phyloP scores from a whole-genome alignment of 2,329 filamentous ascomycete species.

The Berkeleyomyces basicola region DNA sequence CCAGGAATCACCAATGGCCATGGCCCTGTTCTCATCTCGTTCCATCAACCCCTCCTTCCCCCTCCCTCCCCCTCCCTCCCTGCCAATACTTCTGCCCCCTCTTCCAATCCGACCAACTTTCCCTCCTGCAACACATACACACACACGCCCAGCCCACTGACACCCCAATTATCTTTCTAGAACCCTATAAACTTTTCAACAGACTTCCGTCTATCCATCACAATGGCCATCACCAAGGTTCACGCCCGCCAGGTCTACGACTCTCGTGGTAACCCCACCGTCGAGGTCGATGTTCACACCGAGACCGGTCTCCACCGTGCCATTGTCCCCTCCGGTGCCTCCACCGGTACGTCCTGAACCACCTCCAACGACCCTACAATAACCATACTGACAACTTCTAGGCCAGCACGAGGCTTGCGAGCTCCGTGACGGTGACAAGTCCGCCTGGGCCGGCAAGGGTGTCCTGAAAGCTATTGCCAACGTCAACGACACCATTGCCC shows the following conservation, averaged over 20 bases:
- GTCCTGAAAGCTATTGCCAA: conserved; percentile 74
- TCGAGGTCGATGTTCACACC: conserved; percentile 87
- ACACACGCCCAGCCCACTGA: conserved; percentile 12
- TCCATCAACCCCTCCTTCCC: background rate
- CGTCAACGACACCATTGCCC: conserved; percentile 67
- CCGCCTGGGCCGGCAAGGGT: conserved; percentile 75
- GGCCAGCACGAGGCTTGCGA: conserved; percentile 83
- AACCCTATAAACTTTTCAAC: conserved; percentile 8
- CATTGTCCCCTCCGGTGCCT: conserved; percentile 86
- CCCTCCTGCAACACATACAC: background rate
- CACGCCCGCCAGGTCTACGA: conserved; percentile 95
- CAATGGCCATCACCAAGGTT: conserved; percentile 80
- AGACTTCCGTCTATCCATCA: conserved; percentile 23
- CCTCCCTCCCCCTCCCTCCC: background rate
- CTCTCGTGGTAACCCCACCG: conserved; percentile 94
- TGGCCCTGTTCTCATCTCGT: background rate
- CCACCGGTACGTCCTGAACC: conserved; percentile 52
- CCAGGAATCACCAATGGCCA: background rate
- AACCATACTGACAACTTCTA: conserved; percentile 22
- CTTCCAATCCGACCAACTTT: background rate
- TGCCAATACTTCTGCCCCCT: background rate
- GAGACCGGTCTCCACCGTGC: conserved; percentile 86
- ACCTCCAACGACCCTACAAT: conserved; percentile 1
- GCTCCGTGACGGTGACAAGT: conserved; percentile 79
- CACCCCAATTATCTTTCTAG: conserved; percentile 10